phyloP scores from a whole-genome alignment of 176 grass and related monocot genomes.

The Paspalum notatum region DNA sequence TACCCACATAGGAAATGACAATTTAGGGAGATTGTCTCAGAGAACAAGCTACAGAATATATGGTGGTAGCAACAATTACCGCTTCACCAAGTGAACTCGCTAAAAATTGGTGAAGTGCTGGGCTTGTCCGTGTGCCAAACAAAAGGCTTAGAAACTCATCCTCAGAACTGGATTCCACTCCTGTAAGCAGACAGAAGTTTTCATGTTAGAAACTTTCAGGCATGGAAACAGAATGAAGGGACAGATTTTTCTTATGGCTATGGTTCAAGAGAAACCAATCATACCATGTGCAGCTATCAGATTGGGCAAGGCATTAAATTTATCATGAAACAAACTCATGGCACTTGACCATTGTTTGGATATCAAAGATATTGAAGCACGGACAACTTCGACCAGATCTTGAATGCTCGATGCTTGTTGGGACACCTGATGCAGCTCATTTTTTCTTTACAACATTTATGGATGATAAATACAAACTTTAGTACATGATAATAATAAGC shows the following conservation, averaged over 20 bases:
- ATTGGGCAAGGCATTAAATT: constrained; percentile 71
- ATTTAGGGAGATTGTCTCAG: constrained; percentile 24
- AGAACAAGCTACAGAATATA: constrained; percentile 34
- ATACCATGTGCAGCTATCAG: constrained; percentile 84
- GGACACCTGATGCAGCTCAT: constrained; percentile 96
- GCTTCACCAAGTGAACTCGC: constrained; percentile 88
- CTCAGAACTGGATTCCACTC: constrained; percentile 69
- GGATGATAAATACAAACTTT: constrained; percentile 10
- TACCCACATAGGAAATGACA: constrained; percentile 48
- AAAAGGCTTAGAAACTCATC: constrained; percentile 92
- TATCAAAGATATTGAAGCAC: constrained; percentile 83
- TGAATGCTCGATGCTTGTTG: constrained; percentile 98
- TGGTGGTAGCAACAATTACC: constrained; percentile 46
- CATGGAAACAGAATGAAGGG: constrained; percentile 14
- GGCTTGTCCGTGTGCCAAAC: constrained; percentile 81
- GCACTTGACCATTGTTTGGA: constrained; percentile 89
- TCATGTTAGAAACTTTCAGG: constrained; percentile 30
- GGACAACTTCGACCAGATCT: constrained; percentile 87
- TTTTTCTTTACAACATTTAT: constrained; percentile 71
- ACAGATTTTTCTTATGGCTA: background rate
- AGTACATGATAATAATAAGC: constrained; percentile 27
- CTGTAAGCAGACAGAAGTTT: constrained; percentile 51
- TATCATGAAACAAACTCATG: constrained; percentile 83
- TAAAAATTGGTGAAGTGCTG: constrained; percentile 93
- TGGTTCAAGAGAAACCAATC: constrained; percentile 36